These are phyloP conservation scores for Tephrocybe sp. DNA, from an alignment of 768 basidiomycete genomes.

Conservation along the genomic window DNA sequence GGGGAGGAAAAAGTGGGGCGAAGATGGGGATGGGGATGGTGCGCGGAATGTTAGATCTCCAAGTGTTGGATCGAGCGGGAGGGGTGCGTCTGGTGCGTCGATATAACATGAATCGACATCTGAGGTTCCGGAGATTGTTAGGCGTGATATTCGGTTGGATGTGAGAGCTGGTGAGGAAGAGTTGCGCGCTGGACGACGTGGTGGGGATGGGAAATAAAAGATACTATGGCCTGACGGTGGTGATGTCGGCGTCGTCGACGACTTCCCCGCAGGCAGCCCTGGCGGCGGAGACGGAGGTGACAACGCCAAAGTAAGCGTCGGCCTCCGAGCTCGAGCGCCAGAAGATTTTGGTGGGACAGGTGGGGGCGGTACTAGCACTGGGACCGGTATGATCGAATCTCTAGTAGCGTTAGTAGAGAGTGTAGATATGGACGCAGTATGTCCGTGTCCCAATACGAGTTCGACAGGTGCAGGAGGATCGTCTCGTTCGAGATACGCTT, in stretches of 20 bases:
- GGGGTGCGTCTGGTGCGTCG: neutral
- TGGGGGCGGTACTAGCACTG: neutral
- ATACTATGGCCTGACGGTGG: too few species aligned
- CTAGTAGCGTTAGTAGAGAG: too few species aligned
- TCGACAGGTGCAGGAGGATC: slow-evolving; percentile 5
- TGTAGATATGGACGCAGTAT: neutral
- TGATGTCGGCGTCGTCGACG: too few species aligned
- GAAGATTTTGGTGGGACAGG: too few species aligned
- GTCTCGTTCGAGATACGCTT: slow-evolving; percentile 9
- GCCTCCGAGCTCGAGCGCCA: too few species aligned
- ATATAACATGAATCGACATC: neutral
- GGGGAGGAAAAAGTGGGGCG: neutral
- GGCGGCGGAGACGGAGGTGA: too few species aligned
- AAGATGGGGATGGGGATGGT: neutral
- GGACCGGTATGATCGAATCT: neutral
- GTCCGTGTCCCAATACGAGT: neutral
- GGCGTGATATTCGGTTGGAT: neutral
- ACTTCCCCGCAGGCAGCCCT: too few species aligned
- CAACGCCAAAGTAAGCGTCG: too few species aligned
- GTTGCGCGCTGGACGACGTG: neutral
- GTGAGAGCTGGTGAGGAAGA: neutral
- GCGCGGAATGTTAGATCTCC: neutral
- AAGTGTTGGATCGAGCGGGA: neutral
- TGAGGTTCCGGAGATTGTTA: neutral
- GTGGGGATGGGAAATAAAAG: too few species aligned